These are phyloP conservation scores for Quaeritorhiza haematococci DNA, from an alignment of 371 early-diverging fungal genomes.

Conservation along the genomic window DNA sequence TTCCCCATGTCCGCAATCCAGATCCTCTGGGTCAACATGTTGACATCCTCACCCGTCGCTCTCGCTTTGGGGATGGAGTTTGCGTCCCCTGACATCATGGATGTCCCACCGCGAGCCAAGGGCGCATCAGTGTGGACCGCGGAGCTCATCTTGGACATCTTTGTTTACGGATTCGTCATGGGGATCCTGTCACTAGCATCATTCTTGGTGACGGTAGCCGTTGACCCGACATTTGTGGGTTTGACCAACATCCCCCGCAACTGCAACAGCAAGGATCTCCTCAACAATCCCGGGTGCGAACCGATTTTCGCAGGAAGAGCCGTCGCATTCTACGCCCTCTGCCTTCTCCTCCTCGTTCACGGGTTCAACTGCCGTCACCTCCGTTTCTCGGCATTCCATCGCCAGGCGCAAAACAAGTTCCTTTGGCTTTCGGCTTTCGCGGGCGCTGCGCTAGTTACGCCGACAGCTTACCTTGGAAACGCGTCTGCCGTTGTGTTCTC, in stretches of 20 bases:
- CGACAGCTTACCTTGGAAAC: too few species aligned
- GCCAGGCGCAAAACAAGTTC: not conserved
- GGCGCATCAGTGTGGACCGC: constrained; percentile 9
- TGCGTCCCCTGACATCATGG: constrained; percentile 26
- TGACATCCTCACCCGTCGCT: constrained; percentile 30
- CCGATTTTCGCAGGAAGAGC: constrained; percentile 11
- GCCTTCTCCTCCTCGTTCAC: constrained; percentile 20
- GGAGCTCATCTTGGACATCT: constrained; percentile 10
- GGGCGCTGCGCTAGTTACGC: too few species aligned
- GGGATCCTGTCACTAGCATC: constrained; percentile 3
- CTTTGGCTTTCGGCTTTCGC: not conserved
- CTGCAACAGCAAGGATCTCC: constrained; percentile 1
- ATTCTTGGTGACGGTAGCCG: not conserved
- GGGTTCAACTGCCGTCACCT: constrained; percentile 26
- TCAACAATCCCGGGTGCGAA: constrained; percentile 3
- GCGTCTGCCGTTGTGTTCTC: constrained; percentile 11
- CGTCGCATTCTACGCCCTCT: constrained; percentile 11
- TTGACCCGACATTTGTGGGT: not conserved
- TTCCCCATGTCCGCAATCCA: constrained; percentile 32
- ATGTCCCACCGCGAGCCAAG: constrained; percentile 19
- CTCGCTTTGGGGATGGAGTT: constrained; percentile 24
- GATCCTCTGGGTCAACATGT: constrained; percentile 33
- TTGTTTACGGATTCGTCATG: constrained; percentile 9
- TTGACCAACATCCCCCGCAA: constrained; percentile 10
- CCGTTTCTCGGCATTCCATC: not conserved